Conservation (phyloP, 2,329 filamentous ascomycete species). For the Davidsoniella neocaledoniae region DNA sequence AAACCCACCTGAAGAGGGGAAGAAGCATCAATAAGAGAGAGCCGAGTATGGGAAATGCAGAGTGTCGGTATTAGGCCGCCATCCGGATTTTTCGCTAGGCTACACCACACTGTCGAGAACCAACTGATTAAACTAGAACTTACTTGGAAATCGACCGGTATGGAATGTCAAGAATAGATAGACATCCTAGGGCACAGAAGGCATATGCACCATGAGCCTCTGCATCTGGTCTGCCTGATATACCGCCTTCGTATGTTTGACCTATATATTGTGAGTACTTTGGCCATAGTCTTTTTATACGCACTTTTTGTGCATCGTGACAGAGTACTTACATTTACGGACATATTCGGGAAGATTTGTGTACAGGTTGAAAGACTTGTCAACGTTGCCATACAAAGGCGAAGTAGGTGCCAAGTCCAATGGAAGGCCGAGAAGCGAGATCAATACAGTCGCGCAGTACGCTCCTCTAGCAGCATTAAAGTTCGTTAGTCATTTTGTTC, state of each 20-base stretch:
- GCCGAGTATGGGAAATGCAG: conserved; percentile 4
- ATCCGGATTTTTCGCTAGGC: too few species aligned
- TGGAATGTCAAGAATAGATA: conserved; percentile 71
- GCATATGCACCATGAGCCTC: conserved; percentile 96
- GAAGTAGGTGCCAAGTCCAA: conserved; percentile 39
- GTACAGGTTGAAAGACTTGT: conserved; percentile 8
- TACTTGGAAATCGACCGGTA: conserved; percentile 57
- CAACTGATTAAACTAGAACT: conserved; percentile 17
- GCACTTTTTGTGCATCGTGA: too few species aligned
- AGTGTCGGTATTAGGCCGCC: not conserved
- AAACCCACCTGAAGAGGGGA: not conserved
- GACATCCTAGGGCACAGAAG: conserved; percentile 80
- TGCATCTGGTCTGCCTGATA: conserved; percentile 66
- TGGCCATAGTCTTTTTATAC: not conserved
- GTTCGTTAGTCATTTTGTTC: not conserved
- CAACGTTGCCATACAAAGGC: conserved; percentile 7
- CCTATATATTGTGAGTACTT: conserved; percentile 27
- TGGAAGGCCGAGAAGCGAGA: conserved; percentile 70
- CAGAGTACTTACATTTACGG: conserved; percentile 48
- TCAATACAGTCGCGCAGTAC: conserved; percentile 75
- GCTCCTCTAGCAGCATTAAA: conserved; percentile 37
- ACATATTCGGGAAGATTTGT: conserved; percentile 56
- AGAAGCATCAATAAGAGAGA: not conserved
- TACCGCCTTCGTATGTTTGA: conserved; percentile 90
- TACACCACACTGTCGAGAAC: too few species aligned